A percentile compares a stretch with the other conserved stretches of the same genome.
Evolutionary conservation across 805 yeast species (phyloP).

Genomic region (Suhomyces canberraensis): DNA sequence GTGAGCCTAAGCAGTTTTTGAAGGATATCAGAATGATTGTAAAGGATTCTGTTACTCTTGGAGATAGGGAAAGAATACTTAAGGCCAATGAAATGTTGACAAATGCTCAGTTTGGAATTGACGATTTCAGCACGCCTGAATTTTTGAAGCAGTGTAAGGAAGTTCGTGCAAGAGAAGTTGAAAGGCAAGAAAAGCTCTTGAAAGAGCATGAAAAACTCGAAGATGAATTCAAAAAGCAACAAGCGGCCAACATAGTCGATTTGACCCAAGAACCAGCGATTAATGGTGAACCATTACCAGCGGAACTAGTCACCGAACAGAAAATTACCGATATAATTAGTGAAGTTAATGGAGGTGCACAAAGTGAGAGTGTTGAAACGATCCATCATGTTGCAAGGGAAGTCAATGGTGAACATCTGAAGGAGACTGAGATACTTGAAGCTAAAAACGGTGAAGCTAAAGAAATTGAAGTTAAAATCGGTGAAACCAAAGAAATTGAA

Average conservation of each 20-base stretch:
- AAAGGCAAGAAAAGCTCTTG: constrained; percentile 46
- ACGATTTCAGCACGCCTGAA: constrained; percentile 75
- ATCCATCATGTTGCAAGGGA: background rate
- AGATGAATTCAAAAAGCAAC: constrained; percentile 16
- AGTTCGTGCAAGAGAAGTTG: constrained; percentile 61
- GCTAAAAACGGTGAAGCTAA: background rate
- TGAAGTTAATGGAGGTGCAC: background rate
- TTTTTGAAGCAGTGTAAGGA: constrained; percentile 75
- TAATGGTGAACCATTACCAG: background rate
- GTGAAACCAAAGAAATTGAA: background rate
- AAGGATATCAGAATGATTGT: constrained; percentile 83
- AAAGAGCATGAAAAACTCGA: constrained; percentile 30
- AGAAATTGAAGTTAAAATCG: background rate
- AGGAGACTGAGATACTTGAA: background rate
- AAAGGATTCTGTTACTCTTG: constrained; percentile 65
- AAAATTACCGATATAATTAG: background rate
- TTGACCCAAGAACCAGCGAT: background rate
- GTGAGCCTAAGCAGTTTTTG: constrained; percentile 87
- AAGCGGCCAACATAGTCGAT: constrained; percentile 1
- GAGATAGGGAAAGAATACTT: constrained; percentile 78
- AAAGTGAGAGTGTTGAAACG: background rate
- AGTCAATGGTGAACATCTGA: background rate
- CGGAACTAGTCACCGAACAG: background rate
- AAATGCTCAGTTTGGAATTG: constrained; percentile 92
- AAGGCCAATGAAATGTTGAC: constrained; percentile 94